Percentiles rank a stretch among this genome's conserved stretches.
phyloP scores from a whole-genome alignment of 768 basidiomycete genomes.

The Suillus alpinus region DNA sequence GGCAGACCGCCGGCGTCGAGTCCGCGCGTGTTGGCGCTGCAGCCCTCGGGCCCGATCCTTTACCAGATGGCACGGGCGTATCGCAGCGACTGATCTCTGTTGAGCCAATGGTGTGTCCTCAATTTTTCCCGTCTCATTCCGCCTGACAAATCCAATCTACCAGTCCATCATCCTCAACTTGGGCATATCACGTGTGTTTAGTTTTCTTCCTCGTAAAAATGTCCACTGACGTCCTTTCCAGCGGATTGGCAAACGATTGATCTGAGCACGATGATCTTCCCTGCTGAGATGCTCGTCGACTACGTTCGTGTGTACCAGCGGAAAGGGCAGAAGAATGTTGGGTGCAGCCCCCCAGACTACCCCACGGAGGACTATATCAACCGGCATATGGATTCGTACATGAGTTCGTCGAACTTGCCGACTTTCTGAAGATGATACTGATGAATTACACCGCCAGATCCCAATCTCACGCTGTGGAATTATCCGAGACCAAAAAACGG shows the following conservation, averaged over 20 bases:
- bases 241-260: conserved; percentile 68
- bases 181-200: conserved; percentile 51
- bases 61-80: conserved; percentile 43
- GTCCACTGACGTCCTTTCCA: conserved; percentile 14
- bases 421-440: background rate
- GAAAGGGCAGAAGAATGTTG: conserved; percentile 38
- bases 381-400: conserved; percentile 53
- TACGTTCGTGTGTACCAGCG: conserved; percentile 64
- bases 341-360: conserved; percentile 45
- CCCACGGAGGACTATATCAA: conserved; percentile 49
- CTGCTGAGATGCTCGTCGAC: conserved; percentile 51
- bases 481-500: conserved; percentile 41
- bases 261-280: conserved; percentile 43
- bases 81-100: conserved; percentile 56
- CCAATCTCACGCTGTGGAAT: conserved; percentile 42
- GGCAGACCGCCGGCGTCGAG: conserved; percentile 61
- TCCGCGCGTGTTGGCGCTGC: conserved; percentile 49
- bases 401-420: conserved; percentile 39
- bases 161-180: conserved; percentile 57
- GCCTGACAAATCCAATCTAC: background rate
- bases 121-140: background rate
- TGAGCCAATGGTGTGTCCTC: conserved; percentile 42
- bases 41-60: conserved; percentile 49
- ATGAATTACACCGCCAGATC: conserved; percentile 27
- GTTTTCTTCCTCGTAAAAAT: conserved; percentile 3